Evolutionary conservation across 2,329 filamentous ascomycete genomes (phyloP), one percentile per base, ranked within the genome.

Genomic region (Thielaviopsis populi): DNA sequence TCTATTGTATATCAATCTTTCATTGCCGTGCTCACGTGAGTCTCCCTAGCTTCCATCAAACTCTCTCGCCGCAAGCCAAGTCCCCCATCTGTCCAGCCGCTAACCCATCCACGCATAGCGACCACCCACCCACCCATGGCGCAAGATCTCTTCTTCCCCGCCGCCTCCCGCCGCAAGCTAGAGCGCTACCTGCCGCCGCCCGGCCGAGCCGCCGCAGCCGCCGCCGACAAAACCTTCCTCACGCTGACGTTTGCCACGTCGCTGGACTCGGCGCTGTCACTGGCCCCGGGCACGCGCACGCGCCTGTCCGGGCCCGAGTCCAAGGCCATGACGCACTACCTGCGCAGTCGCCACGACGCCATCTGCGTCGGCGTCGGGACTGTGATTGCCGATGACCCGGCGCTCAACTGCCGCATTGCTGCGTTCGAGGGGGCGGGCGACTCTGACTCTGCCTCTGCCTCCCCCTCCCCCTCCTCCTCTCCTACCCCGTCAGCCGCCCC

Each of bases 221-320:
- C 4, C 33, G 46, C 4, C 33, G 7, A 48, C 1, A 69, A 54
- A 27, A 54, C 78, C 11, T 82, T 81, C 71, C 80, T 90, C 60
- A 96, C 91, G 1, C 79, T 96, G 48, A 96, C 92, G 13, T 97
- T 91, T 74, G 92, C 94, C 24, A 87, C 86, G 6, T 96, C 91
- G 3, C 85, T 99, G 68, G 92, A 97, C 75, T 86, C 87, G 48
- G 83, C 85, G 63, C 80, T 95, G 61, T 83, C 91, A 1, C 79
- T 92, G 33, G 80, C 85, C 0, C 89, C 90, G 0, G 91, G 91
- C 15, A 79, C 84, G n/a, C 88, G 87, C 68, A 97, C 92, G 1
- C 78, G 82, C 0, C 81, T 97, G 15, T 97, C 92, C 1, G 91
- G 91, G 2, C 82, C 87, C 0, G 79, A 85, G 67, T 89, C 89